Evolutionary conservation across 2,329 filamentous ascomycete species (phyloP), one percentile per base, ranked within the genome.

Genomic region (Incumbomyces delicatus): DNA sequence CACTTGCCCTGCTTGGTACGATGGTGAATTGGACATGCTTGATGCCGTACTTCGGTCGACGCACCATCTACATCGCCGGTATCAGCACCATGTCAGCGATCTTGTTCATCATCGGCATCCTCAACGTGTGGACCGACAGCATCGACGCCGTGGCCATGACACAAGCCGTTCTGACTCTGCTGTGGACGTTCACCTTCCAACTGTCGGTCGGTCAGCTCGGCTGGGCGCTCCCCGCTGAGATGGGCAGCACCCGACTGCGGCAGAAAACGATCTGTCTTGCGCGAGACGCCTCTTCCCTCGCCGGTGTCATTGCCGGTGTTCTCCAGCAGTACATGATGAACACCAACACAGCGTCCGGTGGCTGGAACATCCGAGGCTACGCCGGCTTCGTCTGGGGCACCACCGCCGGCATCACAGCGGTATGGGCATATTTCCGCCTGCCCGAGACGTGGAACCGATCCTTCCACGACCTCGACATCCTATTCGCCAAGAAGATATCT

Each of bases 21-120:
- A n/a, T n/a, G n/a, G n/a, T n/a, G n/a, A 22, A 87, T 85, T 40
- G 84, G 87, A 2, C 79, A 92, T 50, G 84, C 83, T 38, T 81
- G 57, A 1, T 55, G 70, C 7, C 20, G 83, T 2, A 84, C 2
- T 67, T 89, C 43, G 87, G 87, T 41, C 83, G 87, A 41, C 78
- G 87, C 47, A 73, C 78, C 0, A 73, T 94, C 2, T 92, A 87
- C 58, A 67, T 90, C 8, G 82, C 78, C 54, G 86, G 78, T 3
- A 75, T 94, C 17, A 87, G 75, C 63, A 55, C 66, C 47, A 87
- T 94, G 81, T 76, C 94, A 2, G 71, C 57, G 70, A 88, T 60
- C 51, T 63, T 6, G n/a, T 53, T 59, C 37, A 44, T 61, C 6
- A 60, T 64, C 34, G 61, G 55, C 1, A 54, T 59, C 16, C 38